Evolutionary conservation across 2,329 filamentous ascomycete species (phyloP).

Genomic region (Alternaria brassicicola): DNA sequence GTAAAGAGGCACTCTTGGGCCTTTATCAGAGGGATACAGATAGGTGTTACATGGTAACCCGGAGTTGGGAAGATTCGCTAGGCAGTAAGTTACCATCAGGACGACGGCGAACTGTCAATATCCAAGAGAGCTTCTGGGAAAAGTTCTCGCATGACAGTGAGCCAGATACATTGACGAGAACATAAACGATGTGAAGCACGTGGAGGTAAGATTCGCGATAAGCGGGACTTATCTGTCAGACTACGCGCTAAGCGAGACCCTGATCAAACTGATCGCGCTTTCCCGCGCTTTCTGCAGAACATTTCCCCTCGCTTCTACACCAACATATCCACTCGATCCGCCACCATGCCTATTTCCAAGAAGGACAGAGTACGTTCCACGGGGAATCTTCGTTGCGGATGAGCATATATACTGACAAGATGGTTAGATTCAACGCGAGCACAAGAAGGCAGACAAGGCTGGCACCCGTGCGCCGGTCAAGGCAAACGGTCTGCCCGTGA

Average conservation of each 20-base stretch:
- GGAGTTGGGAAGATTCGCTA: neutral
- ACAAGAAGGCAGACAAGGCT: constrained; percentile 60
- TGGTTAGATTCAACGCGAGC: constrained; percentile 60
- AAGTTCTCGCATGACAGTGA: neutral
- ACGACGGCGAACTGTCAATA: neutral
- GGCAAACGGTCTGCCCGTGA: constrained; percentile 62
- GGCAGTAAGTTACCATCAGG: neutral
- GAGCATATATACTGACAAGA: neutral
- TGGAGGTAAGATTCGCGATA: neutral
- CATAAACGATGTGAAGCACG: neutral
- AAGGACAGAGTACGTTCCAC: constrained; percentile 51
- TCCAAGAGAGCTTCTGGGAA: too few relatives aligned
- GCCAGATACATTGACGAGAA: neutral
- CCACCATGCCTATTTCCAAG: constrained; percentile 57
- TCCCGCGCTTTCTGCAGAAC: constrained; percentile 1
- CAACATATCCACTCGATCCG: neutral
- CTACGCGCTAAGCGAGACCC: constrained; percentile 12
- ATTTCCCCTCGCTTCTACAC: constrained; percentile 3
- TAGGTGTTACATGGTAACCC: neutral
- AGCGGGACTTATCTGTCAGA: constrained; percentile 1
- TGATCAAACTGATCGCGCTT: constrained; percentile 4
- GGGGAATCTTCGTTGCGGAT: neutral
- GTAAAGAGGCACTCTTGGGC: neutral
- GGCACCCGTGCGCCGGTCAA: constrained; percentile 62
- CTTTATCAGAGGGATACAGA: neutral